Base-by-base conservation (phyloP, 768 basidiomycete genomes). In the Lactifluus hygrophoroides region DNA sequence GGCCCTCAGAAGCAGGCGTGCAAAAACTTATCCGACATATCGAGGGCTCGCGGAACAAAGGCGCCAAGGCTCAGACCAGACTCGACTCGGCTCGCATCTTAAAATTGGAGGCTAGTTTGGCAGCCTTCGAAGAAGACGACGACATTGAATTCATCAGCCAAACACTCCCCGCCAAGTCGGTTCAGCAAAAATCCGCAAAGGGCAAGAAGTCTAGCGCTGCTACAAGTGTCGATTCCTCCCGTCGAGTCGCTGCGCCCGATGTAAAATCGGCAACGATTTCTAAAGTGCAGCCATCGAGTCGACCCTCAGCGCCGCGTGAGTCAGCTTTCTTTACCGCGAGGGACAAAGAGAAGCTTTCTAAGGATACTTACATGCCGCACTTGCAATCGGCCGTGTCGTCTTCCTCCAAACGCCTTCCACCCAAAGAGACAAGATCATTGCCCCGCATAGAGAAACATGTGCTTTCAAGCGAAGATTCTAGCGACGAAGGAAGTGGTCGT, bases 1-100 rank as follows among this genome's bases (percentile, higher is more conserved):
- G 70, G 2, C 91, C 88, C 1, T 74, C 75, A 4, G 74, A 80
- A 27, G 74, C 71, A 19, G 80, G 79, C 2, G 67, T 91, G n/a
- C 70, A 73, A 53, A 88, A 88, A 65, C 75, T 96, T 56, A 79
- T 80, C 53, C 85, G 79, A 65, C 79, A 83, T 56, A 73, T 88
- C 34, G 77, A 82, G 21, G 78, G 78, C 64, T 80, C 81, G n/a
- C 77, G 80, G 38, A 79, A 74, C 60, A 76, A 75, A 32, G 78
- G 76, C 35, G 63, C 75, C 0, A 74, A 72, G 38, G 69, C 70
- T 23, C 80, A 75, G 65, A 87, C 80, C 44, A 79, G 82, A 19
- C 69, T 80, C n/a, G 77, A 85, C 65, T 68, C 77, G 8, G 72
- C 77, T 34, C 82, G 88, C 45, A 69, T 94, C 51, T 71, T 79